phyloP scores from a whole-genome alignment of 345 rosid genomes.

The Acer negundo region DNA sequence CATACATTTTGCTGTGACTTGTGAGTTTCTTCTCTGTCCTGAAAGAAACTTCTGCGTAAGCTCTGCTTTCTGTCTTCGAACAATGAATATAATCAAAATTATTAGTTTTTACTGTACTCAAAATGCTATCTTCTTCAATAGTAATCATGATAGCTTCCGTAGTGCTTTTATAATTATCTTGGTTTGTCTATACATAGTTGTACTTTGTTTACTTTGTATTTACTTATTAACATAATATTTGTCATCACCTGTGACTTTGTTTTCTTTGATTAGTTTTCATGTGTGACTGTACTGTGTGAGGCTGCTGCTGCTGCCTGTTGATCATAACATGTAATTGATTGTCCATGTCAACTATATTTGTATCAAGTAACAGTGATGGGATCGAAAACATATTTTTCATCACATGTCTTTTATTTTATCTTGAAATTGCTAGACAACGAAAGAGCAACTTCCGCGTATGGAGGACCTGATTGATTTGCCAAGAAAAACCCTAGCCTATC shows the following conservation, averaged over 20 bases:
- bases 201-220: background rate
- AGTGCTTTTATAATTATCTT: too few species aligned
- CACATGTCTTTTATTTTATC: background rate
- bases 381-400: background rate
- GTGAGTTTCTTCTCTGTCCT: background rate
- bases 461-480: background rate
- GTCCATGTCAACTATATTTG: background rate
- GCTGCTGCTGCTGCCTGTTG: background rate
- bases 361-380: background rate
- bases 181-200: background rate
- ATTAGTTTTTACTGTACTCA: background rate
- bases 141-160: background rate
- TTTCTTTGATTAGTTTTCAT: too few species aligned
- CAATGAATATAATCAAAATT: background rate
- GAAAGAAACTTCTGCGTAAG: background rate
- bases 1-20: too few species aligned
- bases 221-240: background rate
- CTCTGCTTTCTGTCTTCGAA: slow-evolving; percentile 2
- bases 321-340: background rate
- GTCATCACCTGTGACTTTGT: background rate
- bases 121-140: background rate
- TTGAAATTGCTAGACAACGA: background rate
- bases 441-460: background rate
- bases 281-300: background rate
- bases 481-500: background rate